These are phyloP conservation scores for Diaporthe velutina DNA, from an alignment of 2,329 filamentous ascomycete genomes.

Conservation along the genomic window DNA sequence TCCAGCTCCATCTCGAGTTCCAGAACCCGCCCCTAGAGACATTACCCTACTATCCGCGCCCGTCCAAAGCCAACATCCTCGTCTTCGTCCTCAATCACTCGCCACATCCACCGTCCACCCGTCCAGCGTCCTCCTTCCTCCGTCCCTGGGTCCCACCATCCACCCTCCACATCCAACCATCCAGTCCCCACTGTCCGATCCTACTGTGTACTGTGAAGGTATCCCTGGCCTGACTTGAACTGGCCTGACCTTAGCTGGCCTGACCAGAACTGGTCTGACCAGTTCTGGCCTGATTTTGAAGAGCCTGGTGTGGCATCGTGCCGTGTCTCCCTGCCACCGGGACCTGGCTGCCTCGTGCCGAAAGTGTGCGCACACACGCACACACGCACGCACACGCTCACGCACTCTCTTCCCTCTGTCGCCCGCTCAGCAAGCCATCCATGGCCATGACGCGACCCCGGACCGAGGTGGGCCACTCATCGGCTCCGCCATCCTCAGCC, in stretches of 20 bases:
- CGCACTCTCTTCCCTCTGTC: not conserved
- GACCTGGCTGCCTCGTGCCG: slow-evolving; percentile 25
- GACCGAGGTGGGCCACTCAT: slow-evolving; percentile 17
- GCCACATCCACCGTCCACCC: slow-evolving; percentile 18
- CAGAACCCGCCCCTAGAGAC: not conserved
- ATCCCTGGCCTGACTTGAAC: slow-evolving; percentile 16
- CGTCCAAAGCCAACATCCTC: not conserved
- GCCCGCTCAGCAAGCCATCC: slow-evolving; percentile 1
- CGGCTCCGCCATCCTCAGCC: slow-evolving; percentile 17
- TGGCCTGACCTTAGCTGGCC: slow-evolving; percentile 6
- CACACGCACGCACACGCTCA: not conserved
- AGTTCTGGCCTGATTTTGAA: slow-evolving; percentile 18
- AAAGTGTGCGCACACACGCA: not conserved
- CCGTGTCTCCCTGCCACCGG: not conserved
- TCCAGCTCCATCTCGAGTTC: not conserved
- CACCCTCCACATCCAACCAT: slow-evolving; percentile 1
- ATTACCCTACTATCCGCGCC: slow-evolving; percentile 7
- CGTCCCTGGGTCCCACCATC: slow-evolving; percentile 13
- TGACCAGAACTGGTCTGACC: slow-evolving; percentile 15
- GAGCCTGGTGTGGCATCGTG: slow-evolving; percentile 23
- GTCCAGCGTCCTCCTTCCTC: slow-evolving; percentile 2
- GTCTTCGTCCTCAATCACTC: not conserved
- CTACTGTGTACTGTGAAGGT: slow-evolving; percentile 19
- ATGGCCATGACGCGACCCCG: slow-evolving; percentile 24
- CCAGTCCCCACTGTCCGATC: slow-evolving; percentile 17